phyloP scores from a whole-genome alignment of 371 early-diverging fungal species.

The Haplosporangium sp. region DNA sequence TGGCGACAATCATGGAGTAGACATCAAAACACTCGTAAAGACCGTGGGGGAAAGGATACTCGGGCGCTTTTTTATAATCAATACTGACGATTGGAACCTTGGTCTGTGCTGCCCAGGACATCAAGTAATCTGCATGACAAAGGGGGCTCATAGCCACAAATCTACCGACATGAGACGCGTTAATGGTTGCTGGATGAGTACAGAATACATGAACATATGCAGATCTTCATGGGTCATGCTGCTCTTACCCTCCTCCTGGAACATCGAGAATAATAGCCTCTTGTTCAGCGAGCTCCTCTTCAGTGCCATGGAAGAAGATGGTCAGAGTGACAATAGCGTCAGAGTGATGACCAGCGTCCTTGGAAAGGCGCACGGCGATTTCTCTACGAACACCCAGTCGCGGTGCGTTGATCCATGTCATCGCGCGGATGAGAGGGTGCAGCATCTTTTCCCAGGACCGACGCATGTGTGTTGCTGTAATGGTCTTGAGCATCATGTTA shows the following conservation, averaged over 20 bases:
- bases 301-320: conserved; percentile 55
- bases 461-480: conserved; percentile 91
- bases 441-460: conserved; percentile 90
- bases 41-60: conserved; percentile 93
- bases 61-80: conserved; percentile 96
- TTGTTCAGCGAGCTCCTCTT: conserved; percentile 36
- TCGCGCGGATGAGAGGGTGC: conserved; percentile 73
- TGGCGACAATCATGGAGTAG: conserved; percentile 74
- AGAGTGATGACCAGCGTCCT: conserved; percentile 33
- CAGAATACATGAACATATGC: neutral
- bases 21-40: conserved; percentile 94
- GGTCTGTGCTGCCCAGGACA: conserved; percentile 76
- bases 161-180: conserved; percentile 6
- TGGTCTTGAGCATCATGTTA: conserved; percentile 78
- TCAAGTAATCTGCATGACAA: conserved; percentile 79
- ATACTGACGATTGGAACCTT: conserved; percentile 80
- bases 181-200: neutral
- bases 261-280: conserved; percentile 75
- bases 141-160: conserved; percentile 83
- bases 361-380: conserved; percentile 66
- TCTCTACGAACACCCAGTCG: conserved; percentile 65
- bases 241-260: conserved; percentile 83
- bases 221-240: neutral
- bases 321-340: conserved; percentile 32
- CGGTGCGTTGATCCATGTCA: conserved; percentile 65